Evolutionary conservation across 2,329 filamentous ascomycete genomes (phyloP).

Genomic region (Stemphylium vesicarium): DNA sequence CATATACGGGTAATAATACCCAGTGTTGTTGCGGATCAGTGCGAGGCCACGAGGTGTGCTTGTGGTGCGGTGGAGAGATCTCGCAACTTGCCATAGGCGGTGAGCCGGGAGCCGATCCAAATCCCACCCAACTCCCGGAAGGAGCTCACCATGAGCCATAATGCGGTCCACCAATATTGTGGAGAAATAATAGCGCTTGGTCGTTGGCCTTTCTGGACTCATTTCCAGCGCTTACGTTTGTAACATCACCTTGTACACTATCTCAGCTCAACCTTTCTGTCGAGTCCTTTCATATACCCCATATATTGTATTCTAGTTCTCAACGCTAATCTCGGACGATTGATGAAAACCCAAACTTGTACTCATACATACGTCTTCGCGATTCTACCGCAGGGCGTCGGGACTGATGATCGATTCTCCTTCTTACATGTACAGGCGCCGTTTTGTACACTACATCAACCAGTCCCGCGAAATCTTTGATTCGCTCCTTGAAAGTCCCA

Average conservation of each 20-base stretch:
- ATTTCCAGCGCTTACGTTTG: background rate
- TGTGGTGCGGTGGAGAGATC: slow-evolving; percentile 27
- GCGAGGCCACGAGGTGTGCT: slow-evolving; percentile 13
- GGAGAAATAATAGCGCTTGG: background rate
- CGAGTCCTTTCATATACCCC: background rate
- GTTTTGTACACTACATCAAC: too few relatives aligned
- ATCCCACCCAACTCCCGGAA: background rate
- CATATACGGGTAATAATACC: slow-evolving; percentile 1
- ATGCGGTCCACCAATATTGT: background rate
- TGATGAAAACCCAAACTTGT: too few relatives aligned
- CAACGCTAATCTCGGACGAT: too few relatives aligned
- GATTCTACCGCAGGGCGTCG: too few relatives aligned
- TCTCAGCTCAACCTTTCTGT: background rate
- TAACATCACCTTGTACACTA: background rate
- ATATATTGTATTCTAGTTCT: background rate
- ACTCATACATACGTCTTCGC: too few relatives aligned
- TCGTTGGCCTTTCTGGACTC: background rate
- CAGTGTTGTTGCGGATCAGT: slow-evolving; percentile 17
- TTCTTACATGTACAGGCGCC: too few relatives aligned
- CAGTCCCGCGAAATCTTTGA: too few relatives aligned
- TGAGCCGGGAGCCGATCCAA: background rate
- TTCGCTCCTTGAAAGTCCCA: background rate
- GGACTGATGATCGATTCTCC: too few relatives aligned
- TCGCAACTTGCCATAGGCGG: background rate
- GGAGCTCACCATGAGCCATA: background rate